Evolutionary conservation across 1,284 basidiomycete species (phyloP), one percentile per base, ranked within the genome.

Genomic region (Serendipita sp.): DNA sequence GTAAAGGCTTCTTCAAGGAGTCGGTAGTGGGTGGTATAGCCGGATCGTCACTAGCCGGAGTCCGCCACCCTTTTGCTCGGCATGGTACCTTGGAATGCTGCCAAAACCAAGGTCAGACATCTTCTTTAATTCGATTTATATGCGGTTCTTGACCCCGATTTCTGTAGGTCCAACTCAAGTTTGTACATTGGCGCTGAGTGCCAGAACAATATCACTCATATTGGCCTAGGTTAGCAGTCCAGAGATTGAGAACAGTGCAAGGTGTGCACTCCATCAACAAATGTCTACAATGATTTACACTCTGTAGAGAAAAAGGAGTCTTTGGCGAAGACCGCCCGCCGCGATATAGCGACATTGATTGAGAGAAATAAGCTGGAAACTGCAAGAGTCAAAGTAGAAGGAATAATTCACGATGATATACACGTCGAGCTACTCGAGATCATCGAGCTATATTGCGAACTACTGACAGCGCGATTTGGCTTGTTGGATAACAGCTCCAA

Each of bases 371-470:
- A 89, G 76, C 67, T 86, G 29, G 91, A 94, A 74, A 90, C 88
- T 0, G 88, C 91, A 2, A 78, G 84, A 66, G 82, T 93, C 70
- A 91, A 90, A 72, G 85, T 86, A 58, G 89, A 93, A 75, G 82
- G 81, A 68, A 80, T 69, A 26, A 91, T 94, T 70, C 82, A 88
- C 69, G 91, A 93, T 69, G 92, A 94, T 70, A 81, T 92, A 47
- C 80, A 88, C 70, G 76, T 90, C 44, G 93, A 96, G 71, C 78
- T 96, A 26, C 75, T 98, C 47, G 94, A 99, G 71, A 77, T 98
- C 3, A 78, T 99, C 43, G 94, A 98, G 76, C 81, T 98, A 6
- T 98, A 97, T 72, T 87, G 86, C 66, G 95, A 99, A 71, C 82
- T 93, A 17, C 75, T 98, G n/a, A 79, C 94, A 29, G 91, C 94